Conservation (phyloP, 768 basidiomycete species). For the Agrocybe chaxingu region DNA sequence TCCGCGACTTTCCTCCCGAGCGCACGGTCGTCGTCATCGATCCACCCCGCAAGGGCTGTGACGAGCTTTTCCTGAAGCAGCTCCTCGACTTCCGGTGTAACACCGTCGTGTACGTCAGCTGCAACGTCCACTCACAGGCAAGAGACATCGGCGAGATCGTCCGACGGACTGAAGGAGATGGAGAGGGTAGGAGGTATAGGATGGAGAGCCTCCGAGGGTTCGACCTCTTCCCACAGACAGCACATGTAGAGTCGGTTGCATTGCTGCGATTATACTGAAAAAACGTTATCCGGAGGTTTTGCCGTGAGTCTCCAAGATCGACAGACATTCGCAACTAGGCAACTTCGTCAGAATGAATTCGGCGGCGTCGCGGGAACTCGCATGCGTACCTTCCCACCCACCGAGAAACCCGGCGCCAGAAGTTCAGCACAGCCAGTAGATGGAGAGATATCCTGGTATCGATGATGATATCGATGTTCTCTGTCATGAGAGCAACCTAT, state of each 20-base stretch:
- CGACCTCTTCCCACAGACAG: constrained; percentile 95
- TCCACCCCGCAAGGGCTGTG: constrained; percentile 94
- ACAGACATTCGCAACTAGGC: too few relatives aligned
- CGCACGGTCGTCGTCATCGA: constrained; percentile 77
- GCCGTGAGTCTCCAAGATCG: background rate
- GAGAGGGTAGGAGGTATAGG: constrained; percentile 52
- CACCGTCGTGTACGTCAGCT: constrained; percentile 87
- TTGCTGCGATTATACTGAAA: constrained; percentile 48
- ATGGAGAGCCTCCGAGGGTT: constrained; percentile 86
- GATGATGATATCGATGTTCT: too few relatives aligned
- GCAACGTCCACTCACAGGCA: constrained; percentile 93
- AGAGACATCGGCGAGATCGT: constrained; percentile 80
- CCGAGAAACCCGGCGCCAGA: too few relatives aligned
- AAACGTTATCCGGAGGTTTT: background rate
- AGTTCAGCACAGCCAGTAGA: too few relatives aligned
- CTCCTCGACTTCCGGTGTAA: constrained; percentile 64
- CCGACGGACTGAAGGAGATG: constrained; percentile 37
- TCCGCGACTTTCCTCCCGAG: constrained; percentile 60
- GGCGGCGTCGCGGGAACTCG: too few relatives aligned
- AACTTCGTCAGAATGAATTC: too few relatives aligned
- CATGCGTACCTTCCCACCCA: too few relatives aligned
- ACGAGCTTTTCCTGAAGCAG: constrained; percentile 74
- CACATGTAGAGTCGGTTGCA: constrained; percentile 86
- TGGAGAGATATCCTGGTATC: too few relatives aligned
- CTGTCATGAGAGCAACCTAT: too few relatives aligned